Evolutionary conservation across 176 grass and related monocot genomes (phyloP), one percentile per base, ranked within the genome.

Genomic region (Aegilops tauschii): DNA sequence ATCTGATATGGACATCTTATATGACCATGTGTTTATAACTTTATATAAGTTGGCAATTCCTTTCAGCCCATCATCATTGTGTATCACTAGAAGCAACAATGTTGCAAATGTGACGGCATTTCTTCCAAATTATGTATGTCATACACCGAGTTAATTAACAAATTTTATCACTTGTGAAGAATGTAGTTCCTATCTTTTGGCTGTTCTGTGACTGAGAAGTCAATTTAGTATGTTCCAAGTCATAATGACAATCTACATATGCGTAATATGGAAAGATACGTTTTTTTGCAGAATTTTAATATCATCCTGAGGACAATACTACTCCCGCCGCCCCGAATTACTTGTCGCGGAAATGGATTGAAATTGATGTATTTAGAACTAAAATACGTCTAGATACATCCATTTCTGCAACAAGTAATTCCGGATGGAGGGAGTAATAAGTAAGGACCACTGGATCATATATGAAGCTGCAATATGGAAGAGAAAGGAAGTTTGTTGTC

Each of bases 1-100:
- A 45, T 76, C 47, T 42, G 42, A 85, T 72, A 82, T 56, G 27
- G 78, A 82, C 77, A 84, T 61, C 28, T 69, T 62, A 29, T 80
- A 87, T 32, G 32, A 36, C 17, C 36, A 12, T 84, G 28, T 67
- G 64, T 82, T 80, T 61, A 56, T 80, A 20, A n/a, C 42, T 44
- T 44, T 44, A 44, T 44, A 44, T 12, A 85, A 52, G 40, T 31
- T 32, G 31, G 61, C 62, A 64, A 31, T 91, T 39, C 2, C 76
- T 85, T 88, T 88, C 90, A 65, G 42, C 42, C 11, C 42, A 47
- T 42, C 39, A 42, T 42, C 2, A 9, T 42, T 42, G 39, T 42
- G 18, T 35, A 42, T 42, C 9, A 42, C 9, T 42, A 1, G 39
- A 42, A 42, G 39, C 39, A 42, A 42, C 44, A 1, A 13, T 3